These are phyloP conservation scores for Thermothielavioides terrestris DNA, from an alignment of 495 filamentous ascomycete species.

Conservation along the genomic window DNA sequence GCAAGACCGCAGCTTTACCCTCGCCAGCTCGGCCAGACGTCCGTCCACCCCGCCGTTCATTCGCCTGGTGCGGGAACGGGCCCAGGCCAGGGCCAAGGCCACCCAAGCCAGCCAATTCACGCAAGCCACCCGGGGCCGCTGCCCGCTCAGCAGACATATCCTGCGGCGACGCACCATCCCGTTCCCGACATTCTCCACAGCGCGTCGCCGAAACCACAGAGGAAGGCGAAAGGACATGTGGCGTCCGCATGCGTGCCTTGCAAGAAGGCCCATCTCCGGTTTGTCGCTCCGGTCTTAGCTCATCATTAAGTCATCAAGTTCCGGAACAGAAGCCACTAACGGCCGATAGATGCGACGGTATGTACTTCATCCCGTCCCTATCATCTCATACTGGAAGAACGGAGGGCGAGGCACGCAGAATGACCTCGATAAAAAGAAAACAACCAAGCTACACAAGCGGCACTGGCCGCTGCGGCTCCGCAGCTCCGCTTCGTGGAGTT, in stretches of 20 bases:
- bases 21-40: slow-evolving; percentile 24
- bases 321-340: slow-evolving; percentile 11
- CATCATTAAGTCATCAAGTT: neutral
- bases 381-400: slow-evolving; percentile 10
- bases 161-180: slow-evolving; percentile 26
- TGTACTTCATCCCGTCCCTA: slow-evolving; percentile 21
- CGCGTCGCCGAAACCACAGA: slow-evolving; percentile 54
- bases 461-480: slow-evolving; percentile 17
- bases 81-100: no score
- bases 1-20: slow-evolving; percentile 30
- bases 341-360: slow-evolving; percentile 42
- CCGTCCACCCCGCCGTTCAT: slow-evolving; percentile 24
- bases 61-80: slow-evolving; percentile 25
- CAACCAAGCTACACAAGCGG: slow-evolving; percentile 17
- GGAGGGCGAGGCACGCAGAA: no score
- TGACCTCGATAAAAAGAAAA: slow-evolving; percentile 13
- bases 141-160: slow-evolving; percentile 24
- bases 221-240: slow-evolving; percentile 90
- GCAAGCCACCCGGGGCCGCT: slow-evolving; percentile 20
- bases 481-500: slow-evolving; percentile 20
- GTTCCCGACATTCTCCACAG: slow-evolving; percentile 30
- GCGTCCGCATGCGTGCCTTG: slow-evolving; percentile 96
- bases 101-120: no score
- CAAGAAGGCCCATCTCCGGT: slow-evolving; percentile 85
- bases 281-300: slow-evolving; percentile 14